A percentile compares a stretch with the other conserved stretches of the same genome.
Conservation (phyloP, 1,284 basidiomycete genomes). For the Wallemia mellicola region DNA sequence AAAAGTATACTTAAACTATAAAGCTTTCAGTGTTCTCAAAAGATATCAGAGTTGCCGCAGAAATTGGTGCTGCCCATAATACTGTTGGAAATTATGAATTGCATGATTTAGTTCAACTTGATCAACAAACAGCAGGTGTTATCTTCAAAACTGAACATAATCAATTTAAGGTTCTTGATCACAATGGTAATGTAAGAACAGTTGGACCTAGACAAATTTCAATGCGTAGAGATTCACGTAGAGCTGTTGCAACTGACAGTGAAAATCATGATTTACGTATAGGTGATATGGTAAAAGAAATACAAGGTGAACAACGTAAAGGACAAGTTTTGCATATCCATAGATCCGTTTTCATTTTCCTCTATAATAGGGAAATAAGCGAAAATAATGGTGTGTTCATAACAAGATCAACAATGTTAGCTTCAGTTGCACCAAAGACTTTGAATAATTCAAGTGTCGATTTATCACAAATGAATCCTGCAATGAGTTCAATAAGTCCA, state of each 20-base stretch:
- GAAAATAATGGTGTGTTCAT: conserved; percentile 91
- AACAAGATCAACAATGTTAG: conserved; percentile 43
- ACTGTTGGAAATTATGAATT: conserved; percentile 75
- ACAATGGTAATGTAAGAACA: conserved; percentile 58
- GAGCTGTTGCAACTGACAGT: conserved; percentile 65
- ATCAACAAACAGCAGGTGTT: conserved; percentile 76
- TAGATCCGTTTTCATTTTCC: conserved; percentile 76
- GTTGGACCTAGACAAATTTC: conserved; percentile 89
- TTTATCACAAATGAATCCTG: conserved; percentile 88
- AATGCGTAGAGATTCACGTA: conserved; percentile 51
- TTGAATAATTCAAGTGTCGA: conserved; percentile 35
- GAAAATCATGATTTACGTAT: conserved; percentile 45
- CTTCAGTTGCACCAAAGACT: conserved; percentile 57
- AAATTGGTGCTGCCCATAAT: conserved; percentile 68
- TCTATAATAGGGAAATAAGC: conserved; percentile 63
- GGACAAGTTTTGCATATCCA: conserved; percentile 83
- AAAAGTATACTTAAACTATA: neutral
- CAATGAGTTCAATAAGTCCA: conserved; percentile 18
- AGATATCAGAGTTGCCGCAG: conserved; percentile 86
- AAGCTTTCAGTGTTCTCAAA: conserved; percentile 88
- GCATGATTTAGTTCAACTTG: conserved; percentile 85
- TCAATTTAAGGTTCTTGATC: conserved; percentile 80
- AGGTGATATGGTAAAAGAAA: conserved; percentile 81
- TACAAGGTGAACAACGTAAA: conserved; percentile 66
- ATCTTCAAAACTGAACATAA: conserved; percentile 93